These are phyloP conservation scores for Plenodomus lindquistii DNA, from an alignment of 2,329 filamentous ascomycete genomes.

Conservation along the genomic window DNA sequence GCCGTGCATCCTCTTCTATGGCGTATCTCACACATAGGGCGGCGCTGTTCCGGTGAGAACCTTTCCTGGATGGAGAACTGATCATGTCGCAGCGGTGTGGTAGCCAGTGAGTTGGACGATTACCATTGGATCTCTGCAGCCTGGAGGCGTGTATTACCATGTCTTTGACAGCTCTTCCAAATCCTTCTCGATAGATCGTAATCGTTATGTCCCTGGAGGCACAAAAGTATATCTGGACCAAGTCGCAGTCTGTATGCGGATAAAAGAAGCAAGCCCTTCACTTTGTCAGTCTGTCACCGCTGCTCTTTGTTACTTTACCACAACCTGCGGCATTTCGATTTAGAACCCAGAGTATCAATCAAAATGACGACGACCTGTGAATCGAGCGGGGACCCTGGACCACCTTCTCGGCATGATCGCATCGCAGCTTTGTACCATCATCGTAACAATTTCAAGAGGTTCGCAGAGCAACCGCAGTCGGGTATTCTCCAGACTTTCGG, in stretches of 20 bases:
- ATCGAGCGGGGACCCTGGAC: neutral
- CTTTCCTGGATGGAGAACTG: neutral
- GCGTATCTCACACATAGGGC: neutral
- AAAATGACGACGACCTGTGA: neutral
- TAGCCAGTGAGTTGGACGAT: neutral
- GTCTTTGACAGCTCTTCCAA: too few species aligned
- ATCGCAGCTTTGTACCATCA: neutral
- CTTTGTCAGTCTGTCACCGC: neutral
- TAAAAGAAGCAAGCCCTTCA: neutral
- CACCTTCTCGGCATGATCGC: neutral
- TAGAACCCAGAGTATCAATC: neutral
- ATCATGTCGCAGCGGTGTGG: neutral
- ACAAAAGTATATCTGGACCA: too few species aligned
- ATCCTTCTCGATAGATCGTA: too few species aligned
- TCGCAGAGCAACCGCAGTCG: neutral
- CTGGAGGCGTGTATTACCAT: neutral
- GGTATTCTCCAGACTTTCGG: neutral
- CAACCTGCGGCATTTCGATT: neutral
- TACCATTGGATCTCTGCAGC: neutral
- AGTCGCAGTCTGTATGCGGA: neutral
- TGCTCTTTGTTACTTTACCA: neutral
- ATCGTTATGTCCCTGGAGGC: too few species aligned
- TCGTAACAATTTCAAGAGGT: neutral
- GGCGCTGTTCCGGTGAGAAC: neutral
- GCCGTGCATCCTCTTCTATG: neutral